Conservation (phyloP, 2,329 filamentous ascomycete species). For the Ophiosphaerella herpotricha region DNA sequence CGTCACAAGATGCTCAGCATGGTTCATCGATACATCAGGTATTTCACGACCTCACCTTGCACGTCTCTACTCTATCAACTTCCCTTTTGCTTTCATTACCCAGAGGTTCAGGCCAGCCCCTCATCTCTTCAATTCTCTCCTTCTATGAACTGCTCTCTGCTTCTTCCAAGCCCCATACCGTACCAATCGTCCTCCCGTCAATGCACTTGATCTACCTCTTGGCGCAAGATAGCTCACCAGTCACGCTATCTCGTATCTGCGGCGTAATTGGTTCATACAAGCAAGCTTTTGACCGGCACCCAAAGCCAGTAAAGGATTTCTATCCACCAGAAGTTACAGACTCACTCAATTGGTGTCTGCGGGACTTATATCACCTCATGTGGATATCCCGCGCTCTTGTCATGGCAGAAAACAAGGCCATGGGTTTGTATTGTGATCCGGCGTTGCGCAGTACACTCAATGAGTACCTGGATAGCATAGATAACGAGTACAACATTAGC, state of each 20-base stretch:
- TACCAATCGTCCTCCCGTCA: conserved; percentile 71
- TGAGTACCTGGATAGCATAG: conserved; percentile 48
- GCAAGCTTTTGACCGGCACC: conserved; percentile 70
- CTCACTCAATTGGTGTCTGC: conserved; percentile 80
- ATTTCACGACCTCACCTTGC: conserved; percentile 37
- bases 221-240: conserved; percentile 67
- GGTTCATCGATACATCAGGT: conserved; percentile 48
- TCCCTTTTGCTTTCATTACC: conserved; percentile 38
- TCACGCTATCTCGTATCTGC: conserved; percentile 70
- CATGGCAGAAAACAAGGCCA: conserved; percentile 62
- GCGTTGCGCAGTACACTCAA: conserved; percentile 52
- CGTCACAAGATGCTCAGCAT: conserved; percentile 24
- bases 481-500: conserved; percentile 45
- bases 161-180: conserved; percentile 34
- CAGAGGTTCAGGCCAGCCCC: conserved; percentile 36
- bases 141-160: conserved; percentile 69
- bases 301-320: conserved; percentile 47
- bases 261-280: conserved; percentile 74
- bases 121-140: conserved; percentile 61
- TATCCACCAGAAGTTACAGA: conserved; percentile 47
- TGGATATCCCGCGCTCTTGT: conserved; percentile 78
- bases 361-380: conserved; percentile 83
- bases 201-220: conserved; percentile 71
- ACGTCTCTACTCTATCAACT: conserved; percentile 37
- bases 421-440: conserved; percentile 57